Evolutionary conservation across 1,284 basidiomycete genomes (phyloP).

Genomic region (Rhodofomes roseus): DNA sequence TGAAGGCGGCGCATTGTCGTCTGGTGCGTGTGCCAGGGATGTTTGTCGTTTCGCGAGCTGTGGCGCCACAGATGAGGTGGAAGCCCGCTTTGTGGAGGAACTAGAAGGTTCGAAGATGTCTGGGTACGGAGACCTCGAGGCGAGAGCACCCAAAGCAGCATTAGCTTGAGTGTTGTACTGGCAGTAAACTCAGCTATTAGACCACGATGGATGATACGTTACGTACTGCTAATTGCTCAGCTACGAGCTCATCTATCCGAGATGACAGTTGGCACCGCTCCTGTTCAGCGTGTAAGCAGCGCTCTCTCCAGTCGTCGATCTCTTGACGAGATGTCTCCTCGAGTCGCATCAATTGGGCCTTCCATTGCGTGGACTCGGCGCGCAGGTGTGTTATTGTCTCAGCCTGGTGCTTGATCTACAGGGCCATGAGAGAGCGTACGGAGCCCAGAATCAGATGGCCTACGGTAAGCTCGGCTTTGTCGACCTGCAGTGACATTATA

Average conservation of each 20-base stretch:
- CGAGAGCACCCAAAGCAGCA: background rate
- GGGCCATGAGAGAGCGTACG: background rate
- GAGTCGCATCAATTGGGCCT: conserved; percentile 56
- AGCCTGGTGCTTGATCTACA: conserved; percentile 52
- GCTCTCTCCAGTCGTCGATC: conserved; percentile 63
- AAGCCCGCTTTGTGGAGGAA: conserved; percentile 22
- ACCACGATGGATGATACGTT: background rate
- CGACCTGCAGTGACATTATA: conserved; percentile 35
- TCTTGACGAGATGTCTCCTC: conserved; percentile 46
- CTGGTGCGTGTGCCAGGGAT: conserved; percentile 1
- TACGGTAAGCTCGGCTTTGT: conserved; percentile 57
- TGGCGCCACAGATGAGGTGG: conserved; percentile 15
- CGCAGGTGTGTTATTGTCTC: conserved; percentile 58
- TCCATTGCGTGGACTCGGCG: conserved; percentile 65
- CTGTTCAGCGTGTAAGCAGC: conserved; percentile 62
- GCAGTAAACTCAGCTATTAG: background rate
- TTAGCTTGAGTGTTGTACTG: conserved; percentile 12
- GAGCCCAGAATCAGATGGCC: conserved; percentile 11
- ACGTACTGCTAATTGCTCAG: conserved; percentile 38
- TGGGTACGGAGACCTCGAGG: conserved; percentile 15
- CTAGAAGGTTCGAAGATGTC: conserved; percentile 16
- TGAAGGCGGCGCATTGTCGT: background rate
- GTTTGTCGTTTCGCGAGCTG: conserved; percentile 6
- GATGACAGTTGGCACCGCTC: conserved; percentile 52
- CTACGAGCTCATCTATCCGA: conserved; percentile 52